Conservation (phyloP, 2,329 filamentous ascomycete species). For the Trichophyton equinum region DNA sequence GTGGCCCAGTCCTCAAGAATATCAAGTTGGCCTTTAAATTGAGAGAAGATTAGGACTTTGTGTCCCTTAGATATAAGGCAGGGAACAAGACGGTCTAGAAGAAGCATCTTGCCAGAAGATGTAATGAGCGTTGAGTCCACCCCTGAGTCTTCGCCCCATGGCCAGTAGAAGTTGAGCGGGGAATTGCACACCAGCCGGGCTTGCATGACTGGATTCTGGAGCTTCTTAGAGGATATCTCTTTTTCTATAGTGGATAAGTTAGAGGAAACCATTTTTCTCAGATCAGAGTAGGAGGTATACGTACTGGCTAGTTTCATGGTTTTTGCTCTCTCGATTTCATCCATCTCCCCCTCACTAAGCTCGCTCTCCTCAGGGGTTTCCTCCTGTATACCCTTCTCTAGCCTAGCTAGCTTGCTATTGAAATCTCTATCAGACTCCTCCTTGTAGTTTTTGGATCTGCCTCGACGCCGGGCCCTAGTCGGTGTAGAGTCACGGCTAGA, state of each 20-base stretch:
- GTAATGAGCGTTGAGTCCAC: constrained; percentile 74
- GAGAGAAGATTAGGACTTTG: constrained; percentile 91
- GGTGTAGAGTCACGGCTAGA: constrained; percentile 67
- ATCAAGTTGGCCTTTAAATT: constrained; percentile 90
- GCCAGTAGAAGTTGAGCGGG: constrained; percentile 94
- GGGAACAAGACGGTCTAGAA: constrained; percentile 75
- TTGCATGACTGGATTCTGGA: constrained; percentile 88
- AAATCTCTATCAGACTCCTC: constrained; percentile 75
- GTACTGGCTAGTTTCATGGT: constrained; percentile 65
- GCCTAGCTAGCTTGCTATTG: constrained; percentile 50
- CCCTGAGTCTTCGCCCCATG: constrained; percentile 52
- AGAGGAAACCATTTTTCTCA: constrained; percentile 13
- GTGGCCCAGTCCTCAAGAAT: constrained; percentile 77
- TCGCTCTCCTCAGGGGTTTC: constrained; percentile 38
- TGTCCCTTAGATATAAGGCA: constrained; percentile 60
- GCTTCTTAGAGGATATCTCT: constrained; percentile 79
- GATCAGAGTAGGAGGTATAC: constrained; percentile 20
- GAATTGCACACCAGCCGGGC: constrained; percentile 84
- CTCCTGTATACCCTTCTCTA: constrained; percentile 45
- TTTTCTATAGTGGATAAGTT: constrained; percentile 43
- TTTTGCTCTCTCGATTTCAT: constrained; percentile 52
- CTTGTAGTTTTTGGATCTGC: constrained; percentile 47
- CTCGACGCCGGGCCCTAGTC: constrained; percentile 38
- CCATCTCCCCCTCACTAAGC: constrained; percentile 37
- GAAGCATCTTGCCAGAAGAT: constrained; percentile 86